Conservation (phyloP, 108 stramenopile genomes). For the Licmophora abbreviata region DNA sequence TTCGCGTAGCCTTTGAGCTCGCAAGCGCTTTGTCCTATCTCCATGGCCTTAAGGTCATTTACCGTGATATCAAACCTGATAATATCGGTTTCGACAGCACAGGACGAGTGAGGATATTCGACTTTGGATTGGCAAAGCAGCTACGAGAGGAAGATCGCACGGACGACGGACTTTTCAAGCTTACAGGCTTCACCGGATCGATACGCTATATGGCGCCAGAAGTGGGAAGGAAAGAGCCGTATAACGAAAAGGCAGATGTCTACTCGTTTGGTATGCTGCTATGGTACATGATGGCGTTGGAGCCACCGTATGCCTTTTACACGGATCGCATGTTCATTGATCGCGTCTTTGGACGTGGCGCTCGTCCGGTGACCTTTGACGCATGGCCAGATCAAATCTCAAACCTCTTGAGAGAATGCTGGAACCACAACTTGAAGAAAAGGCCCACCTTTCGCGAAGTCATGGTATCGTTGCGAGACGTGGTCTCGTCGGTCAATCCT, state of each 20-base stretch:
- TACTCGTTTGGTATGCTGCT: conserved; percentile 71
- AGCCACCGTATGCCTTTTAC: conserved; percentile 59
- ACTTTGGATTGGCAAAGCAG: conserved; percentile 64
- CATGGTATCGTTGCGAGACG: conserved; percentile 7
- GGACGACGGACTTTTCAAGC: conserved; percentile 28
- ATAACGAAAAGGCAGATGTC: conserved; percentile 90
- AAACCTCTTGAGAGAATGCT: conserved; percentile 42
- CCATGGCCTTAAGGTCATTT: conserved; percentile 60
- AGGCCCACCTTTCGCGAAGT: conserved; percentile 57
- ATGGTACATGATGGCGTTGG: conserved; percentile 62
- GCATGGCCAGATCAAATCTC: conserved; percentile 56
- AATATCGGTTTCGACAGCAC: conserved; percentile 4
- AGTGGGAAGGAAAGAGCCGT: conserved; percentile 68
- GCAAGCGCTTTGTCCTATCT: conserved; percentile 60
- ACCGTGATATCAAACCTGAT: conserved; percentile 40
- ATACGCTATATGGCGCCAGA: conserved; percentile 95
- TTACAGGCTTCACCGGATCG: conserved; percentile 64
- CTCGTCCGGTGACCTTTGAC: conserved; percentile 40
- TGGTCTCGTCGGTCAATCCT: background rate
- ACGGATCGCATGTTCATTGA: conserved; percentile 30
- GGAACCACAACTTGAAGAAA: conserved; percentile 30
- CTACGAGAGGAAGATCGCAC: conserved; percentile 32
- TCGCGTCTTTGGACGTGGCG: conserved; percentile 44
- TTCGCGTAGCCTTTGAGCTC: conserved; percentile 73
- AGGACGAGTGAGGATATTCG: conserved; percentile 52